Evolutionary conservation across 2,329 filamentous ascomycete species (phyloP).

Genomic region (Mariannaea sp.): DNA sequence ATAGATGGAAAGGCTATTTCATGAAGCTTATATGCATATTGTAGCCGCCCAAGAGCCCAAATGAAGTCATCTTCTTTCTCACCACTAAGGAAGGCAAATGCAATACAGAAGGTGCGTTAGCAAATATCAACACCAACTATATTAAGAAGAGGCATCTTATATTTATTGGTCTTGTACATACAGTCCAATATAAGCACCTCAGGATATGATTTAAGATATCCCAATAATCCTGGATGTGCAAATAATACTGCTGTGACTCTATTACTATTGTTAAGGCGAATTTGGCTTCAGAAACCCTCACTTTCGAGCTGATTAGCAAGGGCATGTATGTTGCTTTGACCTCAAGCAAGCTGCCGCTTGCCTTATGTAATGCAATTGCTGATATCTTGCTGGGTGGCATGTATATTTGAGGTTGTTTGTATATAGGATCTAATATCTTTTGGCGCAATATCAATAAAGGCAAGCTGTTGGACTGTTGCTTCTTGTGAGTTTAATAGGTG

Average conservation of each 20-base stretch:
- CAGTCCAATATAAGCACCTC: constrained; percentile 27
- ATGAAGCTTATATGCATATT: not conserved
- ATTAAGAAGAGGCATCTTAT: not conserved
- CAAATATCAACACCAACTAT: too few relatives aligned
- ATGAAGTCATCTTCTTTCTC: not conserved
- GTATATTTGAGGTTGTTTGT: constrained; percentile 10
- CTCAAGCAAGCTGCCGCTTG: constrained; percentile 21
- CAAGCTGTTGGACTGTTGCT: not conserved
- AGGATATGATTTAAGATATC: constrained; percentile 25
- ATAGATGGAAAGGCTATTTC: not conserved
- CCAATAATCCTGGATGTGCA: too few relatives aligned
- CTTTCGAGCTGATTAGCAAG: constrained; percentile 26
- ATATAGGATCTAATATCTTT: constrained; percentile 26
- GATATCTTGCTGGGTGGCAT: constrained; percentile 31
- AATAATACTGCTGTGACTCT: constrained; percentile 24
- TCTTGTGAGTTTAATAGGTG: not conserved
- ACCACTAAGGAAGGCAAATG: not conserved
- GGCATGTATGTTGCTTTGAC: constrained; percentile 14
- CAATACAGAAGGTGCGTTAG: not conserved
- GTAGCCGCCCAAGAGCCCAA: not conserved
- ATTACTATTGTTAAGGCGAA: constrained; percentile 21
- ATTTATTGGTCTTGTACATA: constrained; percentile 15
- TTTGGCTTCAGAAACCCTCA: constrained; percentile 15
- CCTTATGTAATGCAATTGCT: constrained; percentile 28
- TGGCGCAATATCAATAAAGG: constrained; percentile 5